Conservation (phyloP, 805 yeast species). For the Kodamaea lidongshanica region DNA sequence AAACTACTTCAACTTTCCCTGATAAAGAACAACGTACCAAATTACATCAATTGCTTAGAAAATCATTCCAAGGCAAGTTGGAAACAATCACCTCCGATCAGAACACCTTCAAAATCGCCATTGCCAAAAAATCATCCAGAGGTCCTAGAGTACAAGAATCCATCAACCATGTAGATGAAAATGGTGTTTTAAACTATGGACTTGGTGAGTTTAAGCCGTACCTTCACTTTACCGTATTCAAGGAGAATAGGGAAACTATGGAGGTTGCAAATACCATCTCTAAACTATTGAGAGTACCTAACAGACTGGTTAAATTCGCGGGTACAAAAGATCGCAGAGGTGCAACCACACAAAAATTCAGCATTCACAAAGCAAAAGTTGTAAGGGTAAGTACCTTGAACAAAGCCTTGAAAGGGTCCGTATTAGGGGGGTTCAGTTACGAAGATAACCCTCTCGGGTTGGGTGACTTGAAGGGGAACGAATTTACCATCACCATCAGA, state of each 20-base stretch:
- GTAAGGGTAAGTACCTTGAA: conserved; percentile 75
- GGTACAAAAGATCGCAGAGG: conserved; percentile 98
- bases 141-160: conserved; percentile 27
- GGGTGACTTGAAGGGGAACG: conserved; percentile 87
- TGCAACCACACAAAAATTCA: conserved; percentile 80
- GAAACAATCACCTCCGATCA: conserved; percentile 73
- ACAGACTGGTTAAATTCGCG: conserved; percentile 68
- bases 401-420: conserved; percentile 67
- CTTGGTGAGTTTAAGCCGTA: conserved; percentile 65
- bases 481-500: conserved; percentile 77
- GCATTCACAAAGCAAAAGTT: conserved; percentile 61
- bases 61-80: conserved; percentile 63
- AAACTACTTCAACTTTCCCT: conserved; percentile 49
- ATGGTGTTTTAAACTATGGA: conserved; percentile 61
- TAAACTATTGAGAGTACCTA: conserved; percentile 68
- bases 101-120: conserved; percentile 59
- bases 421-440: conserved; percentile 73
- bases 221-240: conserved; percentile 75
- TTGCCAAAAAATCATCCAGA: conserved; percentile 38
- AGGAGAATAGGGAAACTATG: conserved; percentile 96
- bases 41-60: conserved; percentile 71
- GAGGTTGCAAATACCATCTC: conserved; percentile 77
- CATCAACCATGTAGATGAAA: conserved; percentile 36
- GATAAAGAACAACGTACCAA: conserved; percentile 72
- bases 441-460: conserved; percentile 55